Conservation (phyloP, 2,329 filamentous ascomycete genomes). For the Aspergillus oerlinghausenensis region DNA sequence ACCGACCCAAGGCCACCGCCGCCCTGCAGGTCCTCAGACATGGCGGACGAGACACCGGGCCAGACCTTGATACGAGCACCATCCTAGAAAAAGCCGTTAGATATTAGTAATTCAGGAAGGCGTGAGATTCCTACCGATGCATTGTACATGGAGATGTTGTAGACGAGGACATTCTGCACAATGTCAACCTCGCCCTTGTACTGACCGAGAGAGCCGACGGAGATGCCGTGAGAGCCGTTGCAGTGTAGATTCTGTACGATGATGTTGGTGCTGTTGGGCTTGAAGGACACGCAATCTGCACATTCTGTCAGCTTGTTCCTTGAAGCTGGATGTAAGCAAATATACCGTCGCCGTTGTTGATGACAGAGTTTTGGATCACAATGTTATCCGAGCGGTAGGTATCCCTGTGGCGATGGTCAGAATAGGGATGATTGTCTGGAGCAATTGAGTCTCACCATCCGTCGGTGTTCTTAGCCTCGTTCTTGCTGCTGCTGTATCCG, state of each 20-base stretch:
- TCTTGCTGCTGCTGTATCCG: slow-evolving; percentile 49
- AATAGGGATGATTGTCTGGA: neutral
- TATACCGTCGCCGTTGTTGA: slow-evolving; percentile 59
- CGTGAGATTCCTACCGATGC: slow-evolving; percentile 32
- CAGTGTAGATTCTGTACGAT: slow-evolving; percentile 63
- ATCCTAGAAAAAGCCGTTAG: slow-evolving; percentile 43
- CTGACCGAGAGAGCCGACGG: slow-evolving; percentile 67
- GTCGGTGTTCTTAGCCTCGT: slow-evolving; percentile 62
- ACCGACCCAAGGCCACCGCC: slow-evolving; percentile 62
- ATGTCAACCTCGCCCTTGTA: slow-evolving; percentile 61
- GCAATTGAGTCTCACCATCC: slow-evolving; percentile 38
- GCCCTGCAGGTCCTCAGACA: slow-evolving; percentile 59
- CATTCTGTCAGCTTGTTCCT: neutral
- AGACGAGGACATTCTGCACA: slow-evolving; percentile 64
- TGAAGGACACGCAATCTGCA: slow-evolving; percentile 66
- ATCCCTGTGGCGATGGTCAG: slow-evolving; percentile 20
- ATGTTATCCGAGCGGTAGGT: slow-evolving; percentile 55
- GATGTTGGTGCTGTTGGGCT: slow-evolving; percentile 67
- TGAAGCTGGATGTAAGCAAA: neutral
- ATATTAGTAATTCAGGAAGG: slow-evolving; percentile 33
- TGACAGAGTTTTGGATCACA: slow-evolving; percentile 62
- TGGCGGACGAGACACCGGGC: slow-evolving; percentile 54
- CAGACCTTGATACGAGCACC: slow-evolving; percentile 71
- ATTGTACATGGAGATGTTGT: slow-evolving; percentile 57
- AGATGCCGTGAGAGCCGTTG: slow-evolving; percentile 68